phyloP scores from a whole-genome alignment of 2,329 filamentous ascomycete species.

The Bipolaris victoriae region DNA sequence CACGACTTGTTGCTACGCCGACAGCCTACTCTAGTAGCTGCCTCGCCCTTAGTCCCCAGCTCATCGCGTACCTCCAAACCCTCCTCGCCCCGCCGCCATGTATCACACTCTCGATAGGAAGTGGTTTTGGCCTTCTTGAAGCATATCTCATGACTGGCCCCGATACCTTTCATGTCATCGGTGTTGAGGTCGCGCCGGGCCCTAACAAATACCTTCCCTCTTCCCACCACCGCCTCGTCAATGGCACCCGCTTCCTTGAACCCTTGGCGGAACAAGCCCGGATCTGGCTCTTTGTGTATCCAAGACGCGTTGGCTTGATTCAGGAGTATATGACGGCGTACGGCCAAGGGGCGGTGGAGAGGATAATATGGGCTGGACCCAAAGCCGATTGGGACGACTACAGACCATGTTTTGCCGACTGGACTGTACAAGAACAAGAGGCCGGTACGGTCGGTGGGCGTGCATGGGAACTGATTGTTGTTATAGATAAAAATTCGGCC shows the following conservation, averaged over 20 bases:
- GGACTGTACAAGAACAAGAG: conserved; percentile 26
- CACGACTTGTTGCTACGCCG: conserved; percentile 28
- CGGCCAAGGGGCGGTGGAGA: conserved; percentile 38
- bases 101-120: conserved; percentile 55
- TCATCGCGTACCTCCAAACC: conserved; percentile 33
- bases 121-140: conserved; percentile 60
- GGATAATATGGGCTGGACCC: conserved; percentile 54
- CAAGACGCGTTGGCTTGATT: conserved; percentile 56
- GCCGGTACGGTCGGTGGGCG: conserved; percentile 40
- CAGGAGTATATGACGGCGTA: conserved; percentile 52
- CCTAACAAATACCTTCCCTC: conserved; percentile 55
- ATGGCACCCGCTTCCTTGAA: conserved; percentile 54
- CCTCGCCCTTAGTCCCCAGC: conserved; percentile 42
- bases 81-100: conserved; percentile 33
- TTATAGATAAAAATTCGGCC: conserved; percentile 18
- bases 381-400: conserved; percentile 52
- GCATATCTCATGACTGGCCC: conserved; percentile 43
- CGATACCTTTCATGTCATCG: conserved; percentile 46
- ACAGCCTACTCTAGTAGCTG: conserved; percentile 43
- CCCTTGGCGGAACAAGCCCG: conserved; percentile 50
- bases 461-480: conserved; percentile 43
- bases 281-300: conserved; percentile 62
- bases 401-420: conserved; percentile 31
- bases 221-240: conserved; percentile 52
- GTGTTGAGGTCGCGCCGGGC: conserved; percentile 57